phyloP scores from a whole-genome alignment of 1,139 yeast species.

The Meyerozyma carpophila region DNA sequence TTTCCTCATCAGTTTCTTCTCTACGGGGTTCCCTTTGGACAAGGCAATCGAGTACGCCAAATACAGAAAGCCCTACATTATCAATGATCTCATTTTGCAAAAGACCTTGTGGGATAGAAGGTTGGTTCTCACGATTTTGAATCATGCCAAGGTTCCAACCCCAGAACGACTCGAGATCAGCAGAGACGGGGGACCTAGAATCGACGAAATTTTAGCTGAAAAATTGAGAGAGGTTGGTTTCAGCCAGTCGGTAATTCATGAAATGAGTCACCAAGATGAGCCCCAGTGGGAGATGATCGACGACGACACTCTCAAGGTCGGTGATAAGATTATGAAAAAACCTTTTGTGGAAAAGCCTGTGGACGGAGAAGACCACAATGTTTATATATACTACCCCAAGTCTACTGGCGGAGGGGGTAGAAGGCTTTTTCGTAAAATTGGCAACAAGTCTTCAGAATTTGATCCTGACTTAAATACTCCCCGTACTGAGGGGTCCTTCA shows the following conservation, averaged over 20 bases:
- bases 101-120: conserved; percentile 96
- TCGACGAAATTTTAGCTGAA: conserved; percentile 55
- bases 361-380: conserved; percentile 98
- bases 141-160: conserved; percentile 80
- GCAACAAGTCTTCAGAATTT: conserved; percentile 94
- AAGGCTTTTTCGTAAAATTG: conserved; percentile 87
- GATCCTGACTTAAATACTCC: conserved; percentile 75
- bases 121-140: conserved; percentile 74
- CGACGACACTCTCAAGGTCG: conserved; percentile 75
- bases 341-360: conserved; percentile 99
- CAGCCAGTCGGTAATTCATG: conserved; percentile 41
- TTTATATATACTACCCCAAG: conserved; percentile 83
- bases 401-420: conserved; percentile 97
- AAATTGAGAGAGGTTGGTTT: conserved; percentile 34
- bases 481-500: conserved; percentile 84
- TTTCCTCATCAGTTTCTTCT: conserved; percentile 84
- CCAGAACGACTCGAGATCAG: conserved; percentile 85
- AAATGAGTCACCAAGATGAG: conserved; percentile 64
- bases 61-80: conserved; percentile 80
- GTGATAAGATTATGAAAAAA: conserved; percentile 66
- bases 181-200: conserved; percentile 94
- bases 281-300: conserved; percentile 88
- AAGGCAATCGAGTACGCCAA: conserved; percentile 91
- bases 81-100: conserved; percentile 87
- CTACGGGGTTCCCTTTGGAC: conserved; percentile 94